Conservation (phyloP, 75 land plant species). For the Sequoiadendron giganteum region DNA sequence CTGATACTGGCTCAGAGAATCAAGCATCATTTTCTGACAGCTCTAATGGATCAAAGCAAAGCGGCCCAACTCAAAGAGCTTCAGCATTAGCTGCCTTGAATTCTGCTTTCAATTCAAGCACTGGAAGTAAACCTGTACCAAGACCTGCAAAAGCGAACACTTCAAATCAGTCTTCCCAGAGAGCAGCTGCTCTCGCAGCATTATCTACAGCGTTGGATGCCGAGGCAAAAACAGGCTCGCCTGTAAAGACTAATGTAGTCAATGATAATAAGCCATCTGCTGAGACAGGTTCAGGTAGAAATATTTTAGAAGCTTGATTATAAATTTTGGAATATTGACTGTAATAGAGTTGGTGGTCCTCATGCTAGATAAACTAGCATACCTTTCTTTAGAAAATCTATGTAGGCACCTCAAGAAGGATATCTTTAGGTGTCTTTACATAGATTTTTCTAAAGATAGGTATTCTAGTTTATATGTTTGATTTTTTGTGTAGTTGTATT, state of each 20-base stretch:
- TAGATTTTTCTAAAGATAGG: too few relatives aligned
- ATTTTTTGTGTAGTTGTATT: too few relatives aligned
- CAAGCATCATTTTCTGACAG: constrained; percentile 18
- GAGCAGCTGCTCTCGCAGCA: constrained; percentile 93
- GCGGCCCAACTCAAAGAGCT: constrained; percentile 81
- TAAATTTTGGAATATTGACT: not conserved
- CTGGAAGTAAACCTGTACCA: constrained; percentile 37
- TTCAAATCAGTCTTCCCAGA: constrained; percentile 55
- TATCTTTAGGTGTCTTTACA: too few relatives aligned
- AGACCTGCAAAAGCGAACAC: constrained; percentile 31
- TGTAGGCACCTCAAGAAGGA: too few relatives aligned
- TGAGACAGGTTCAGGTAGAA: constrained; percentile 9
- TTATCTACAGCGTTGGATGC: constrained; percentile 75
- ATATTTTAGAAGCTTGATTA: not conserved
- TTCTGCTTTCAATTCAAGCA: constrained; percentile 63
- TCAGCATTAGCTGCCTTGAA: constrained; percentile 82
- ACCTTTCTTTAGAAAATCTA: too few relatives aligned
- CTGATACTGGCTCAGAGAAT: constrained; percentile 12
- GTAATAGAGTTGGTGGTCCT: not conserved
- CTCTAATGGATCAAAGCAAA: constrained; percentile 38
- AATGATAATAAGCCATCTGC: constrained; percentile 6
- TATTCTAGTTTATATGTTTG: too few relatives aligned
- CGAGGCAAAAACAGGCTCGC: constrained; percentile 35
- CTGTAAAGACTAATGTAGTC: constrained; percentile 11
- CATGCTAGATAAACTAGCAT: not conserved